Evolutionary conservation across 2,329 filamentous ascomycete species (phyloP), one percentile per base, ranked within the genome.

Genomic region (Colletotrichum orbiculare): DNA sequence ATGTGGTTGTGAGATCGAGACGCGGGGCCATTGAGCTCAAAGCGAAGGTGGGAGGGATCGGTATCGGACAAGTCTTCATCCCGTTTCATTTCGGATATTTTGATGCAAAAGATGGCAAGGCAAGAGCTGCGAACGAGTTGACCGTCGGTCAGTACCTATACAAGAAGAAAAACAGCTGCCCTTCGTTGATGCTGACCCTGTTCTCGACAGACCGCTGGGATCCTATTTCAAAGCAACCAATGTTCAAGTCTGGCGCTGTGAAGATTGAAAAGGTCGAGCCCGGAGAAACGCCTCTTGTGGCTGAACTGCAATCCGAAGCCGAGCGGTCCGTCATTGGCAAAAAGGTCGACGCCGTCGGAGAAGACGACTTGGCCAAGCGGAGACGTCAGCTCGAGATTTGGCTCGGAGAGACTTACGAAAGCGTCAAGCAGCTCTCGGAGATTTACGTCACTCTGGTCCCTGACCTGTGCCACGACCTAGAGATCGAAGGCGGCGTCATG

Each of bases 61-160:
- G 55, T 10, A 41, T 70, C 17, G 75, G 76, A 2, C 74, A 78
- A 52, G 71, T 73, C 6, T 79, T 79, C 52, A 75, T 78, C n/a
- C 76, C 76, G 3, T 78, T 79, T 49, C 77, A 79, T 54, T 78
- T 75, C 68, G 75, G 75, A 8, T 78, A 78, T 54, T 78, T 69
- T 48, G 77, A 79, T 67, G 66, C 69, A 8, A 70, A 72, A n/a
- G 74, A 74, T 49, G 73, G 70, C 7, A 54, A 54, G 38, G 15
- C 17, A 8, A 54, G 50, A 35, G 77, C 76, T 8, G 77, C 75
- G 1, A 78, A 78, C 66, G 76, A 78, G 59, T 69, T 78, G 10
- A 79, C 77, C 10, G 70, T 71, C 35, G 72, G 75, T 77, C 71
- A 60, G 68, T 37, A 11, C n/a, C n/a, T 6, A 13, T 7, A 12